Evolutionary conservation across 139 green algal species (phyloP).

Genomic region (Tetradesmus obliquus): DNA sequence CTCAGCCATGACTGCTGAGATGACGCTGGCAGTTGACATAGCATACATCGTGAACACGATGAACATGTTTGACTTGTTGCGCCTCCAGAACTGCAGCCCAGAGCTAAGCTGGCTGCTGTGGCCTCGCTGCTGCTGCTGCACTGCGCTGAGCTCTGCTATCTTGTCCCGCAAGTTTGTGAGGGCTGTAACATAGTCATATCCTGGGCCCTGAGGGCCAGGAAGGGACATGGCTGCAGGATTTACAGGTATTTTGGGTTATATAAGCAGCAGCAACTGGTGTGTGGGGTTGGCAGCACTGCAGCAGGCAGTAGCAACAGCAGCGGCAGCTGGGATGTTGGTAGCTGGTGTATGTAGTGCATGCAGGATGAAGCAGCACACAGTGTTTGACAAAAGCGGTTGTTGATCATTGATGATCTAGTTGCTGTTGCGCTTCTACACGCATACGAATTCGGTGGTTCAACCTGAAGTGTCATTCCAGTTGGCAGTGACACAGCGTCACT

Average conservation of each 20-base stretch:
- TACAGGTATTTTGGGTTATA: neutral
- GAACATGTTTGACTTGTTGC: neutral
- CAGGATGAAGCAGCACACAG: neutral
- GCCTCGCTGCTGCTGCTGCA: slow-evolving; percentile 28
- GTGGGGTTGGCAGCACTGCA: neutral
- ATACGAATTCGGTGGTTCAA: no score
- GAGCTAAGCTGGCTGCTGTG: neutral
- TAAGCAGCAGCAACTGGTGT: neutral
- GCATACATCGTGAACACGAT: slow-evolving; percentile 25
- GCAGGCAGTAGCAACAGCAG: neutral
- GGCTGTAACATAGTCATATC: slow-evolving; percentile 15
- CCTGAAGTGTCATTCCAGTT: neutral
- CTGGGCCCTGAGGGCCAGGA: neutral
- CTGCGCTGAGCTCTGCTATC: neutral
- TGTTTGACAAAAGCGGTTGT: neutral
- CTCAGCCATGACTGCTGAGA: neutral
- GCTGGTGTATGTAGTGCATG: no score
- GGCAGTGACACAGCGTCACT: neutral
- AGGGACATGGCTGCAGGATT: neutral
- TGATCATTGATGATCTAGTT: no score
- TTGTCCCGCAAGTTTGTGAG: neutral
- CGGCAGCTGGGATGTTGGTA: neutral
- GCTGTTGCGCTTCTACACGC: no score
- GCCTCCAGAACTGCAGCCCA: neutral
- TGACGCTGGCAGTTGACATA: slow-evolving; percentile 18